Percentiles rank a stretch among this genome's conserved stretches.
Evolutionary conservation across 2,329 filamentous ascomycete species (phyloP).

Genomic region (Bipolaris victoriae): DNA sequence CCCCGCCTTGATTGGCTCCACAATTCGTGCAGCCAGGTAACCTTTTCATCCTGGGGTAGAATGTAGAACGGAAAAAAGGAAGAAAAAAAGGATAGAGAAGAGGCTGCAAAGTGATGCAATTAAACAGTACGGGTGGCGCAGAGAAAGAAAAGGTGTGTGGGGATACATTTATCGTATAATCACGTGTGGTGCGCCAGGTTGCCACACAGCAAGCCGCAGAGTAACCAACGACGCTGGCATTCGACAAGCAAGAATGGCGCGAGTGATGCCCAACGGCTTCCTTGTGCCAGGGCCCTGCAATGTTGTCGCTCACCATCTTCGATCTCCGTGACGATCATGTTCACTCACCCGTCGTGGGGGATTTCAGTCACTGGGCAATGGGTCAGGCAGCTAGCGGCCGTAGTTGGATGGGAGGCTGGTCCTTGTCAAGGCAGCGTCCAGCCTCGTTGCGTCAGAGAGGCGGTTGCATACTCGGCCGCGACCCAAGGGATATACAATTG

Average conservation of each 20-base stretch:
- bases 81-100: neutral
- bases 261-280: neutral
- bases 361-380: constrained; percentile 11
- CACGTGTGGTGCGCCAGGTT: neutral
- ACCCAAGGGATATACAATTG: constrained; percentile 7
- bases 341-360: constrained; percentile 11
- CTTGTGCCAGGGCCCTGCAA: neutral
- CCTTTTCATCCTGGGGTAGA: constrained; percentile 1
- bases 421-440: constrained; percentile 23
- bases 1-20: constrained; percentile 34
- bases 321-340: constrained; percentile 6
- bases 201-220: neutral
- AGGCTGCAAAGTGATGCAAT: constrained; percentile 11
- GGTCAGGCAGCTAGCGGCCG: constrained; percentile 20
- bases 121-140: neutral
- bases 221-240: neutral
- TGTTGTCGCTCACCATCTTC: neutral
- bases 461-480: constrained; percentile 3
- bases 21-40: constrained; percentile 22
- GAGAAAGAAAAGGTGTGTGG: neutral
- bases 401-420: constrained; percentile 18
- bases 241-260: neutral
- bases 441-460: constrained; percentile 4
- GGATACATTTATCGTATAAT: neutral
- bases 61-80: neutral